Evolutionary conservation across 2,329 filamentous ascomycete genomes (phyloP).

Genomic region (Pseudocercospora macadamiae): DNA sequence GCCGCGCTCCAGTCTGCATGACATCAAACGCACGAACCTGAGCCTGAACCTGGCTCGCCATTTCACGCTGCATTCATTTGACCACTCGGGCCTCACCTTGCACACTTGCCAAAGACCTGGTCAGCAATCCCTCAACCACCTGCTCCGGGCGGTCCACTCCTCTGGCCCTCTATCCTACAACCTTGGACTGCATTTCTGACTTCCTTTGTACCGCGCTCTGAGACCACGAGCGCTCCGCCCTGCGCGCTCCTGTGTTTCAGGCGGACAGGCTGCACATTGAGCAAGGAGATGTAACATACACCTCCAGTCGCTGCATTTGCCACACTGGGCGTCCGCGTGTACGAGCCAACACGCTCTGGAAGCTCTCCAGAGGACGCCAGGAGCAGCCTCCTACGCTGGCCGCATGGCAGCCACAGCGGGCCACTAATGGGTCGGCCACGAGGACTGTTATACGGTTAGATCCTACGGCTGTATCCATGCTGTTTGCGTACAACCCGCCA

Average conservation of each 20-base stretch:
- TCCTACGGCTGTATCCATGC: not conserved
- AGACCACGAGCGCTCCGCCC: not conserved
- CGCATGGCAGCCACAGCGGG: constrained; percentile 22
- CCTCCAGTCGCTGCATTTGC: not conserved
- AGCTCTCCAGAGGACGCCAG: not conserved
- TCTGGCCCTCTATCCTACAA: not conserved
- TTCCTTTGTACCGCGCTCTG: not conserved
- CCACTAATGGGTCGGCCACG: constrained; percentile 14
- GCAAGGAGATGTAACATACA: not conserved
- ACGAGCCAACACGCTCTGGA: not conserved
- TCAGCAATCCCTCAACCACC: not conserved
- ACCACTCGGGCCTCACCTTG: too few relatives aligned
- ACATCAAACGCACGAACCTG: not conserved
- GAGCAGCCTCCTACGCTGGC: constrained; percentile 8
- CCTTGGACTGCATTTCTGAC: too few relatives aligned
- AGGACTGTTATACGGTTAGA: constrained; percentile 9
- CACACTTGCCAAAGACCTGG: not conserved
- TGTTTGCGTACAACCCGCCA: not conserved
- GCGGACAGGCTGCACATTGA: constrained; percentile 6
- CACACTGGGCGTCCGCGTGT: constrained; percentile 4
- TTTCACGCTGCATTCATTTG: too few relatives aligned
- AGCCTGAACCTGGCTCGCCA: too few relatives aligned
- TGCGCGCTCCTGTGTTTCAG: constrained; percentile 8
- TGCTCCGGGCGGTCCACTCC: not conserved
- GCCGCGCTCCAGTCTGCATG: not conserved